Evolutionary conservation across 257 asterid species (phyloP).

Genomic region (Coffea canephora): DNA sequence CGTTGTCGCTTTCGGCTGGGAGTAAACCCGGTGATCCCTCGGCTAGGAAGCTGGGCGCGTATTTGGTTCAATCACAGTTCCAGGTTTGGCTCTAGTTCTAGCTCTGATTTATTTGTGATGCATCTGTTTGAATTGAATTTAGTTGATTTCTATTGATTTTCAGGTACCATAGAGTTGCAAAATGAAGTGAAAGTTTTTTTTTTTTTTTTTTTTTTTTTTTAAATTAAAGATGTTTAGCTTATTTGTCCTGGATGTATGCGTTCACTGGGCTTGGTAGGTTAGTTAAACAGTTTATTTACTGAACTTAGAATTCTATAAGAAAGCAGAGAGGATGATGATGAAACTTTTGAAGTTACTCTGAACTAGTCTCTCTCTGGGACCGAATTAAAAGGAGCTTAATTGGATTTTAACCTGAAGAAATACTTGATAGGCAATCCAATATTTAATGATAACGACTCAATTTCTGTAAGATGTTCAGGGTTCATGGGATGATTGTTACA

Average conservation of each 20-base stretch:
- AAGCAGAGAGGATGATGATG: neutral
- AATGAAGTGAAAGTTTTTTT: neutral
- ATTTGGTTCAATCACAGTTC: slow-evolving; percentile 78
- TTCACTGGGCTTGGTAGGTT: neutral
- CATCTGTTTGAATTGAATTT: neutral
- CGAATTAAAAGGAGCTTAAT: neutral
- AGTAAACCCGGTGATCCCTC: slow-evolving; percentile 80
- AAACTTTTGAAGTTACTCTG: neutral
- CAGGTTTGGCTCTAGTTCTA: slow-evolving; percentile 51
- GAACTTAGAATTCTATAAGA: neutral
- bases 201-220: too few relatives aligned
- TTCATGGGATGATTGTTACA: neutral
- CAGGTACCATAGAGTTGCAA: neutral
- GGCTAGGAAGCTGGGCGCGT: slow-evolving; percentile 75
- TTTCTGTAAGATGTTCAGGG: neutral
- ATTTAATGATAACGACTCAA: neutral
- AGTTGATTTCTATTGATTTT: neutral
- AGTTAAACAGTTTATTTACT: neutral
- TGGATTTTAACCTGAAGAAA: neutral
- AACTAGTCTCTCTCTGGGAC: neutral
- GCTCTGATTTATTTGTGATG: neutral
- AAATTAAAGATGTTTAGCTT: neutral
- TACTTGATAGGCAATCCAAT: neutral
- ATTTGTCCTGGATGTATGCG: neutral
- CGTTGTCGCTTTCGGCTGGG: slow-evolving; percentile 78